These are phyloP conservation scores for Nigrospora oryzae DNA, from an alignment of 2,329 filamentous ascomycete species.

Conservation along the genomic window DNA sequence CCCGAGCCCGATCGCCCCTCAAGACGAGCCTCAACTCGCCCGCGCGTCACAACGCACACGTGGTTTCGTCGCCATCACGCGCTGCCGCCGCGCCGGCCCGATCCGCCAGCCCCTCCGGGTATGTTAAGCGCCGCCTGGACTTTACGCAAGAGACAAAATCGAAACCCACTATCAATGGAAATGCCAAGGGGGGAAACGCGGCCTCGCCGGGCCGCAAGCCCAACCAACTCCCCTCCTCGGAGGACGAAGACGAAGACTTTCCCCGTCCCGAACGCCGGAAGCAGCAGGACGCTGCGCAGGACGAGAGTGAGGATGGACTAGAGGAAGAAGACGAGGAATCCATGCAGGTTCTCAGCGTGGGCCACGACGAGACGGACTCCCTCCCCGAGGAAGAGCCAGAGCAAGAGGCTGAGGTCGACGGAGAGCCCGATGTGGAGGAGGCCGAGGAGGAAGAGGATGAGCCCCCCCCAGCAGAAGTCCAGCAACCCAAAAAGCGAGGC, in stretches of 20 bases:
- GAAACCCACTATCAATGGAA: constrained; percentile 10
- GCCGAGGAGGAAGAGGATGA: constrained; percentile 7
- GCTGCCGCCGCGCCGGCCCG: constrained; percentile 9
- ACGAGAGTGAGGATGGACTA: constrained; percentile 12
- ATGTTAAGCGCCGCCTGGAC: constrained; percentile 46
- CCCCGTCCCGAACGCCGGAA: constrained; percentile 13
- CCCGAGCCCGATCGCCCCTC: constrained; percentile 48
- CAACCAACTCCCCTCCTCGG: constrained; percentile 11
- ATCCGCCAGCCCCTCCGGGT: constrained; percentile 12
- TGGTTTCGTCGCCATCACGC: constrained; percentile 37
- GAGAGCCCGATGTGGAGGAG: constrained; percentile 7
- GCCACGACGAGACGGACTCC: not conserved
- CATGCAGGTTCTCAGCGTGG: constrained; percentile 8
- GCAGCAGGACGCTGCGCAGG: constrained; percentile 3
- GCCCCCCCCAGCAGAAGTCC: not conserved
- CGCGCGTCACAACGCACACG: constrained; percentile 50
- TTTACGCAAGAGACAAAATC: constrained; percentile 27
- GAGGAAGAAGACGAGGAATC: constrained; percentile 8
- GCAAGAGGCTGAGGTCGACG: constrained; percentile 9
- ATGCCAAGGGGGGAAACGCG: constrained; percentile 15
- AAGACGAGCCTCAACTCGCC: constrained; percentile 55
- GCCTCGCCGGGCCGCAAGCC: constrained; percentile 12
- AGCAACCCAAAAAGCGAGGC: constrained; percentile 16
- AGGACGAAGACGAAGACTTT: constrained; percentile 20
- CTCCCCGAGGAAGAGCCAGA: constrained; percentile 11